Conservation (phyloP, 2,329 filamentous ascomycete genomes). For the Calonectria multiphialidica region DNA sequence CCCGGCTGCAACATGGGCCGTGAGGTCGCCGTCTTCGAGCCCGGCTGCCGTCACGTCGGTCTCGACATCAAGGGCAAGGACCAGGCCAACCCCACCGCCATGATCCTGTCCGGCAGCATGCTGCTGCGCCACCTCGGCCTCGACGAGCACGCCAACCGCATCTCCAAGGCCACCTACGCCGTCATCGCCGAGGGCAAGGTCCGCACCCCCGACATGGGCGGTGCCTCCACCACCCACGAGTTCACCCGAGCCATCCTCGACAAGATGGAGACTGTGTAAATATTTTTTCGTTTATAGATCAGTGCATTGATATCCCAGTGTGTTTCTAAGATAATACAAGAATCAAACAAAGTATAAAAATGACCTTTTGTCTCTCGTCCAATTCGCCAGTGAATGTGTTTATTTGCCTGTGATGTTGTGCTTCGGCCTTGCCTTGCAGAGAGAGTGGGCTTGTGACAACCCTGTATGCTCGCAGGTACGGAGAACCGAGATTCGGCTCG, state of each 20-base stretch:
- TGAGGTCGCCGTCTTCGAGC: slow-evolving; percentile 98
- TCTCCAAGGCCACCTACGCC: slow-evolving; percentile 85
- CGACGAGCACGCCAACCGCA: slow-evolving; percentile 98
- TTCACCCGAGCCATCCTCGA: slow-evolving; percentile 95
- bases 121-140: slow-evolving; percentile 96
- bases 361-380: neutral
- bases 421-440: too few species aligned
- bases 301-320: slow-evolving; percentile 40
- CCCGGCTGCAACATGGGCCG: slow-evolving; percentile 99
- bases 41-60: slow-evolving; percentile 98
- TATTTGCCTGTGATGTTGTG: neutral
- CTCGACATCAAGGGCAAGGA: slow-evolving; percentile 99
- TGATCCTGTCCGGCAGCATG: slow-evolving; percentile 97
- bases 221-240: slow-evolving; percentile 88
- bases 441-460: too few species aligned
- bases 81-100: slow-evolving; percentile 96
- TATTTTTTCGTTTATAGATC: slow-evolving; percentile 7
- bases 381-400: neutral
- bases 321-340: neutral
- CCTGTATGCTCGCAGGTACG: too few species aligned
- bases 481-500: too few species aligned
- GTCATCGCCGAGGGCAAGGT: slow-evolving; percentile 90
- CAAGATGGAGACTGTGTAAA: slow-evolving; percentile 88
- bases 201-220: slow-evolving; percentile 97
- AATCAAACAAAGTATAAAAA: neutral